Evolutionary conservation across 208 protist species (phyloP), one percentile per base, ranked within the genome.

Genomic region (Crithidia brevicula): DNA sequence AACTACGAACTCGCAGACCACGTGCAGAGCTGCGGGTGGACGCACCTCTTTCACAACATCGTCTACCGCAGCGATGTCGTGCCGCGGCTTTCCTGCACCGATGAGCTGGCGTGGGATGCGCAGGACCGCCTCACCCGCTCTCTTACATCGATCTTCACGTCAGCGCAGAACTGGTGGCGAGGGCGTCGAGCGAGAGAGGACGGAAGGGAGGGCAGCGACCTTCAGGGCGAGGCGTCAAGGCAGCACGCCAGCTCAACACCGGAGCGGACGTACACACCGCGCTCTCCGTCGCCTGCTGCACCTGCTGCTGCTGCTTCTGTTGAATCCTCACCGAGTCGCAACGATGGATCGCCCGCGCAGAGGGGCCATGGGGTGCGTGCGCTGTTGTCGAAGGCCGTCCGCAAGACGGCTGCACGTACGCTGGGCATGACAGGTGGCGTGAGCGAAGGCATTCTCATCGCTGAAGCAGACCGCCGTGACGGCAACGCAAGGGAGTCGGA

Each of bases 31-130:
- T 80, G 80, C 59, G 85, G 85, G 27, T 91, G 82, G 86, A 30
- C 47, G 18, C 45, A 54, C 20, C 73, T 72, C 56, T 95, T 95
- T 76, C 89, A 95, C 45, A 73, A 88, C 60, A 53, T 95, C 40
- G 79, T 93, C 31, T 85, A 95, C 67, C 69, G 74, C 61, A 83
- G 70, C 25, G 89, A 95, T 52, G 52, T 88, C 30, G 82, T 95
- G 45, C 89, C 89, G 25, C 89, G 83, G 4, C 61, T 94, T n/a
- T 82, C 67, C 22, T 92, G 82, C 67, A 76, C 72, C 0, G 79
- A 85, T 49, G 73, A 89, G 53, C 65, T 87, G 31, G 71, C 74
- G 23, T 77, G 75, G 64, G 78, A 91, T 28, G 72, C 75, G 31
- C 40, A 65, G 42, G 25, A 74, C 22, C 64, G 72, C 23, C 43